A percentile compares a stretch with the other conserved stretches of the same genome.
Evolutionary conservation across 495 filamentous ascomycete species (phyloP).

Genomic region (Neurospora sp.): DNA sequence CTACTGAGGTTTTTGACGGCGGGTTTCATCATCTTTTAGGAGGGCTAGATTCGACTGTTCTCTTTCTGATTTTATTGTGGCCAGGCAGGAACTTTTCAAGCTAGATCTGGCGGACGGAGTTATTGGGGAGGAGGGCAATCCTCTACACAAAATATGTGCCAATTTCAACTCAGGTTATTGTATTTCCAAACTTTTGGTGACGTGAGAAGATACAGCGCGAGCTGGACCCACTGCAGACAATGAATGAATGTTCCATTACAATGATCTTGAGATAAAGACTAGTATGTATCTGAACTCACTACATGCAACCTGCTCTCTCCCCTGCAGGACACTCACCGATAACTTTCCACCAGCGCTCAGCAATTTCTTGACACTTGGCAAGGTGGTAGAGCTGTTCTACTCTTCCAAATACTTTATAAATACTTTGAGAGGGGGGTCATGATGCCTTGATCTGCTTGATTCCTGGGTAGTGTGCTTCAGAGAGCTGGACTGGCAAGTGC

Average conservation of each 20-base stretch:
- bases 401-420: too few relatives aligned
- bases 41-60: neutral
- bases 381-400: too few relatives aligned
- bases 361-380: too few relatives aligned
- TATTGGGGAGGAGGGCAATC: neutral
- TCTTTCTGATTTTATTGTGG: neutral
- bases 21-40: neutral
- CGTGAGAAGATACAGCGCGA: neutral
- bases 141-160: neutral
- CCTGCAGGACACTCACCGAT: too few relatives aligned
- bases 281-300: too few relatives aligned
- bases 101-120: neutral
- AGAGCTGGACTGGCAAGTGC: too few relatives aligned
- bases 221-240: neutral
- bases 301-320: too few relatives aligned
- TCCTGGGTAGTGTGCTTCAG: too few relatives aligned
- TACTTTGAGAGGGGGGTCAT: too few relatives aligned
- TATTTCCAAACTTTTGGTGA: neutral
- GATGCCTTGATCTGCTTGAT: too few relatives aligned
- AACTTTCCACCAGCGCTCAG: too few relatives aligned
- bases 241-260: neutral
- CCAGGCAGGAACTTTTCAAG: neutral
- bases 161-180: neutral
- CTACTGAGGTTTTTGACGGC: neutral
- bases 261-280: too few relatives aligned